A percentile compares a stretch with the other conserved stretches of the same genome.
Evolutionary conservation across 1,284 basidiomycete species (phyloP).

Genomic region (Melanopsichium pennsylvanicum): DNA sequence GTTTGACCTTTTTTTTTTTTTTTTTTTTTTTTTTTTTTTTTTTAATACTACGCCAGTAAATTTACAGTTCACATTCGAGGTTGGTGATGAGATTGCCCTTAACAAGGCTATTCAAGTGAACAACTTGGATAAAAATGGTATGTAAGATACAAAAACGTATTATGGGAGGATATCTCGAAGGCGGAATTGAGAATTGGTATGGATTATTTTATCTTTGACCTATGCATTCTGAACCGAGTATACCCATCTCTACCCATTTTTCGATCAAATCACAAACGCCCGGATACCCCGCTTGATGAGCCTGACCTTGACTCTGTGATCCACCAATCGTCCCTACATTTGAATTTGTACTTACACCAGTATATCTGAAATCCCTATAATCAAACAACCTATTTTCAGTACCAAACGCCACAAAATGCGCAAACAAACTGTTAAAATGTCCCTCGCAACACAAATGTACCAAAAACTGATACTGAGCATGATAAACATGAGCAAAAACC

Average conservation of each 20-base stretch:
- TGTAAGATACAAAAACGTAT: neutral
- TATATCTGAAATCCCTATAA: constrained; percentile 75
- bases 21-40: neutral
- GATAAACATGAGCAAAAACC: constrained; percentile 97
- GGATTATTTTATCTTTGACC: constrained; percentile 23
- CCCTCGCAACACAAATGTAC: constrained; percentile 94
- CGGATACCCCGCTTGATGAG: constrained; percentile 67
- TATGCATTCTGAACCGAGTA: constrained; percentile 69
- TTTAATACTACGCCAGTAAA: neutral
- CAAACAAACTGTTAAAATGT: constrained; percentile 97
- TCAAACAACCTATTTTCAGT: constrained; percentile 81
- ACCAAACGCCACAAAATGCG: constrained; percentile 91
- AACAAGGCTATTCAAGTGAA: too few relatives aligned
- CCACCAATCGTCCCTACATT: too few relatives aligned
- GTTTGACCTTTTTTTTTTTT: neutral
- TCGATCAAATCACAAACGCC: constrained; percentile 88
- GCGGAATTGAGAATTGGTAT: too few relatives aligned
- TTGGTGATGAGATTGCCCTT: too few relatives aligned
- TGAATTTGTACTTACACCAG: too few relatives aligned
- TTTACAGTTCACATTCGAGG: too few relatives aligned
- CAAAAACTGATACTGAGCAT: constrained; percentile 88
- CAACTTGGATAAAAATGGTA: too few relatives aligned
- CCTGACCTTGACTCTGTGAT: too few relatives aligned
- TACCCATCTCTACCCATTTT: constrained; percentile 84
- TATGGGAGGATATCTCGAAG: too few relatives aligned